Conservation (phyloP, 2,329 filamentous ascomycete genomes). For the Botrytis aclada region DNA sequence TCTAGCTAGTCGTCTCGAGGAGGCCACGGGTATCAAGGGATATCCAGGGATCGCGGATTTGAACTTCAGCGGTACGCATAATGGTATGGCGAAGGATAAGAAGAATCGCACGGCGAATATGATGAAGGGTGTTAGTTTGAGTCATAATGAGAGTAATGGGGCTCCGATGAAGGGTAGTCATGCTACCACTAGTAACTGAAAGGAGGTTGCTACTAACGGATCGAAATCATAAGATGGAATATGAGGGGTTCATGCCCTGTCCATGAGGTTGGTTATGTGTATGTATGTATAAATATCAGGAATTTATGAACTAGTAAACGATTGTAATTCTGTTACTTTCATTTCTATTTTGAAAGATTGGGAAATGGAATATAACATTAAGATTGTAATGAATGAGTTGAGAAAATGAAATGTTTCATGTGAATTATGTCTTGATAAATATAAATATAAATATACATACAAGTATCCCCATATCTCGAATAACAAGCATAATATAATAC, state of each 20-base stretch:
- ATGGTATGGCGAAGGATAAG: conserved; percentile 51
- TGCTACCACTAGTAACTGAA: background rate
- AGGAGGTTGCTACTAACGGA: background rate
- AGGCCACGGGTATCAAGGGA: conserved; percentile 56
- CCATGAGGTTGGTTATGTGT: too few relatives aligned
- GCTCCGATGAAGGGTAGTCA: conserved; percentile 40
- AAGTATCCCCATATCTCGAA: background rate
- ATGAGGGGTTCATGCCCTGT: too few relatives aligned
- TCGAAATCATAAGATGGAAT: background rate
- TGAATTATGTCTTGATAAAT: background rate
- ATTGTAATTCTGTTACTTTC: background rate
- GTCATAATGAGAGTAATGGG: conserved; percentile 45
- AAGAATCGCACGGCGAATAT: conserved; percentile 51
- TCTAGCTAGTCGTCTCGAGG: conserved; percentile 52
- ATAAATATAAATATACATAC: too few relatives aligned
- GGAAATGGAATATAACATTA: background rate
- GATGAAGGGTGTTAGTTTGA: conserved; percentile 40
- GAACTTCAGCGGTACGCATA: conserved; percentile 59
- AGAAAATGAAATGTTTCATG: background rate
- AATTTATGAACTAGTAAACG: background rate
- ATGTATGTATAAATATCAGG: background rate
- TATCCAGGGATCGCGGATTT: conserved; percentile 55
- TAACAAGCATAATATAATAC: too few relatives aligned
- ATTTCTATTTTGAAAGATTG: background rate
- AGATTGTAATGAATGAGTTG: background rate